Evolutionary conservation across 2,329 filamentous ascomycete species (phyloP).

Genomic region (Plenodomus tracheiphilus): DNA sequence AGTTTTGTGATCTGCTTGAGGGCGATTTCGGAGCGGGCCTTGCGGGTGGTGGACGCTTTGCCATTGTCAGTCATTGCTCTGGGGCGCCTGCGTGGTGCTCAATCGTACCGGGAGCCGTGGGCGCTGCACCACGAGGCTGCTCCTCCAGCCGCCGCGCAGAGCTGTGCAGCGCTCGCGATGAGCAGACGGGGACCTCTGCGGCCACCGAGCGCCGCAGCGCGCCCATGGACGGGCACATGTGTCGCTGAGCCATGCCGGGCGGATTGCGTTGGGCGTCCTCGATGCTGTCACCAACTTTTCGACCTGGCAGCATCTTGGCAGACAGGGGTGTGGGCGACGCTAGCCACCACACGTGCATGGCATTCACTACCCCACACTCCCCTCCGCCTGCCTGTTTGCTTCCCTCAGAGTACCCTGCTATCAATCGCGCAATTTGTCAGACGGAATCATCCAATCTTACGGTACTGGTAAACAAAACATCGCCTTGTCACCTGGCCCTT

Average conservation of each 20-base stretch:
- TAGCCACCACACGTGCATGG: slow-evolving; percentile 18
- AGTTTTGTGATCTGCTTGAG: slow-evolving; percentile 31
- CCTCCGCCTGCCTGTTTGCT: background rate
- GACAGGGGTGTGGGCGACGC: slow-evolving; percentile 15
- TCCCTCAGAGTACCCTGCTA: slow-evolving; percentile 1
- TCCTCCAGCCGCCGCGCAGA: slow-evolving; percentile 32
- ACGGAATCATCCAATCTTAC: slow-evolving; percentile 1
- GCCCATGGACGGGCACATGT: slow-evolving; percentile 40
- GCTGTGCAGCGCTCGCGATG: slow-evolving; percentile 30
- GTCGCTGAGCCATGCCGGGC: slow-evolving; percentile 40
- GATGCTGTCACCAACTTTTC: slow-evolving; percentile 29
- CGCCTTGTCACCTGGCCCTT: background rate
- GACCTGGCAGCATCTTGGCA: slow-evolving; percentile 32
- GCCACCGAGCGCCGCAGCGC: slow-evolving; percentile 27
- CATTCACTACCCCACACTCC: slow-evolving; percentile 3
- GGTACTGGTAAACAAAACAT: slow-evolving; percentile 1
- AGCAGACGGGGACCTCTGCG: slow-evolving; percentile 20
- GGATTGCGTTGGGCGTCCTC: slow-evolving; percentile 16
- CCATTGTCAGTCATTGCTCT: slow-evolving; percentile 10
- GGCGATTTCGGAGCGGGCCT: slow-evolving; percentile 27
- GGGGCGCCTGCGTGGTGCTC: background rate
- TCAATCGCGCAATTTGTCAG: slow-evolving; percentile 1
- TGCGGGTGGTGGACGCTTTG: slow-evolving; percentile 24
- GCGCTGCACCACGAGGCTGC: slow-evolving; percentile 18
- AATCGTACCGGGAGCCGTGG: slow-evolving; percentile 23